Base-by-base conservation (phyloP, 257 asterid genomes). In the Hygrophila difformis region DNA sequence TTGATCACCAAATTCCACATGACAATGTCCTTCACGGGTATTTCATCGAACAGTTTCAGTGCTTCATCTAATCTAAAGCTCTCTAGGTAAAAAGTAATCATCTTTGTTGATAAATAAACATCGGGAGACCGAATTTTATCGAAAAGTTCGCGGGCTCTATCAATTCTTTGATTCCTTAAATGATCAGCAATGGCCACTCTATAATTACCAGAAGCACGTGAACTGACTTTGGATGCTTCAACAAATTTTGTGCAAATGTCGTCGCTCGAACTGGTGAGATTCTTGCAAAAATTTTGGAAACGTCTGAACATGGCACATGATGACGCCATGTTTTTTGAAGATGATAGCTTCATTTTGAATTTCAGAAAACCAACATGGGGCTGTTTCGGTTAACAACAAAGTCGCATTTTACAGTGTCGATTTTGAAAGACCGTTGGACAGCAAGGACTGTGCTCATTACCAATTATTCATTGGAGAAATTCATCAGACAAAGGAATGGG, bases 1-100 rank as follows among this genome's bases (percentile, higher is more conserved):
- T 80, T 89, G 48, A 89, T 77, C 87, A 89, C 77, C 59, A 62
- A 41, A 54, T 89, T 89, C 94, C 96, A 82, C 57, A 70, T 61
- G 38, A 74, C 84, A 4, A 44, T 18, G 47, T 85, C 96, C 61
- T 57, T 85, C 0, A 51, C 53, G n/a, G 86, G 93, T 75, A 82
- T 77, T 71, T 64, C 54, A 14, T 70, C 94, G 62, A 89, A 85
- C 84, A 82, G 65, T 2, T 79, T 16, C 53, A 89, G 65, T 1
- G 98, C 96, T 1, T 79, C 86, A 45, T 55, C 53, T 40, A 82
- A 47, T 51, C 74, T 74, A 58, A 26, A 67, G 56, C 39, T 71
- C 36, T 89, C 73, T 0, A 69, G 48, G 8, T 69, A 71, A 1
- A 76, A 67, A 16, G 72, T 57, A 1, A 85, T 72, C 76, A 77